Conservation (phyloP, 2,329 filamentous ascomycete genomes). For the Decorospora gaudefroyi region DNA sequence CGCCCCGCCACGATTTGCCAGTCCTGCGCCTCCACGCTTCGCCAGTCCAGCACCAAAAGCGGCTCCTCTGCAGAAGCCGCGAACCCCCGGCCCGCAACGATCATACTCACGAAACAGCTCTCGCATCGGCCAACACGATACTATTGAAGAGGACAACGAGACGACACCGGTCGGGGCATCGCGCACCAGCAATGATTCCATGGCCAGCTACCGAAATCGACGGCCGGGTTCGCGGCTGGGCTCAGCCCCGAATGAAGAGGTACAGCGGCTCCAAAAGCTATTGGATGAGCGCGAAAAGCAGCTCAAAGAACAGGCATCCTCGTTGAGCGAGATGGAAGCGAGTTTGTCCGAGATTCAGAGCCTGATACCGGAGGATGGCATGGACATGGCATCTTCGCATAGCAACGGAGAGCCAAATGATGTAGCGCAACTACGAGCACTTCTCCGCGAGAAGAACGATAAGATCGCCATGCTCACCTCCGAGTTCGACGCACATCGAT, state of each 20-base stretch:
- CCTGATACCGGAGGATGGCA: conserved; percentile 63
- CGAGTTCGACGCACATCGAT: conserved; percentile 92
- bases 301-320: conserved; percentile 82
- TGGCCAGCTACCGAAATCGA: conserved; percentile 50
- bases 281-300: conserved; percentile 84
- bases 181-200: conserved; percentile 59
- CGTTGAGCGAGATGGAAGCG: conserved; percentile 85
- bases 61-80: conserved; percentile 57
- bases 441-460: conserved; percentile 93
- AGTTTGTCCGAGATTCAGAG: conserved; percentile 80
- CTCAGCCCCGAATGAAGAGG: conserved; percentile 62
- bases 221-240: conserved; percentile 34
- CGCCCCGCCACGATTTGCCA: conserved; percentile 63
- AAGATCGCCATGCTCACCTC: conserved; percentile 90
- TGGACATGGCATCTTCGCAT: conserved; percentile 54
- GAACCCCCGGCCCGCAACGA: conserved; percentile 49
- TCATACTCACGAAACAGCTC: conserved; percentile 56
- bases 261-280: conserved; percentile 71
- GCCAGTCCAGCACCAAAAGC: conserved; percentile 63
- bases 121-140: conserved; percentile 51
- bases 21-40: conserved; percentile 63
- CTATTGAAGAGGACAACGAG: conserved; percentile 48
- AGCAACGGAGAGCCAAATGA: conserved; percentile 63
- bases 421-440: conserved; percentile 72
- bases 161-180: conserved; percentile 58